These are phyloP conservation scores for Linum lewisii DNA, from an alignment of 345 rosid genomes.

Conservation along the genomic window DNA sequence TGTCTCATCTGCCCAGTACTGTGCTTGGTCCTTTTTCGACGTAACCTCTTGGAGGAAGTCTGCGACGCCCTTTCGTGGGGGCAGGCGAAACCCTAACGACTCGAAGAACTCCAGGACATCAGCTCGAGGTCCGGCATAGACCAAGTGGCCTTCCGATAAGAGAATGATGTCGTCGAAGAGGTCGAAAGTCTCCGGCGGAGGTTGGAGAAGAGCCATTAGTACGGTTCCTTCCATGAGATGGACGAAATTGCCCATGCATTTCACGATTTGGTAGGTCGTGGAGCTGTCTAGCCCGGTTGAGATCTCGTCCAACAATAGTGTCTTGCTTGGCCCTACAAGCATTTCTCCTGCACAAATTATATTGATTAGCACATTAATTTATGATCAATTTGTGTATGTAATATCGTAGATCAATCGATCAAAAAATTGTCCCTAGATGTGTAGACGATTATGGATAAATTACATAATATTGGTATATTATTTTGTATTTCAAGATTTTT, in stretches of 20 bases:
- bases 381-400: too few species aligned
- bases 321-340: conserved; percentile 55
- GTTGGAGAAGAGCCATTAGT: conserved; percentile 59
- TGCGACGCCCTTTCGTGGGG: conserved; percentile 50
- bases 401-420: too few species aligned
- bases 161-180: conserved; percentile 56
- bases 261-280: conserved; percentile 47
- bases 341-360: conserved; percentile 42
- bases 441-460: too few species aligned
- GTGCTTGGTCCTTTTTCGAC: conserved; percentile 56
- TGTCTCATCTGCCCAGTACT: conserved; percentile 35
- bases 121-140: conserved; percentile 50
- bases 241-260: conserved; percentile 49
- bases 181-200: conserved; percentile 51
- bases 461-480: too few species aligned
- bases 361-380: too few species aligned
- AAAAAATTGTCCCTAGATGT: too few species aligned
- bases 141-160: conserved; percentile 51
- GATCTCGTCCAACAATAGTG: conserved; percentile 66
- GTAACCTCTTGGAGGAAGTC: conserved; percentile 70
- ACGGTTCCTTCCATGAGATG: conserved; percentile 46
- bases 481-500: too few species aligned
- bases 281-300: conserved; percentile 64
- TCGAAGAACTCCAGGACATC: conserved; percentile 31
- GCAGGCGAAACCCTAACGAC: conserved; percentile 54